Evolutionary conservation across 2,329 filamentous ascomycete genomes (phyloP), one percentile per base, ranked within the genome.

Genomic region (Delphinella strobiligena): DNA sequence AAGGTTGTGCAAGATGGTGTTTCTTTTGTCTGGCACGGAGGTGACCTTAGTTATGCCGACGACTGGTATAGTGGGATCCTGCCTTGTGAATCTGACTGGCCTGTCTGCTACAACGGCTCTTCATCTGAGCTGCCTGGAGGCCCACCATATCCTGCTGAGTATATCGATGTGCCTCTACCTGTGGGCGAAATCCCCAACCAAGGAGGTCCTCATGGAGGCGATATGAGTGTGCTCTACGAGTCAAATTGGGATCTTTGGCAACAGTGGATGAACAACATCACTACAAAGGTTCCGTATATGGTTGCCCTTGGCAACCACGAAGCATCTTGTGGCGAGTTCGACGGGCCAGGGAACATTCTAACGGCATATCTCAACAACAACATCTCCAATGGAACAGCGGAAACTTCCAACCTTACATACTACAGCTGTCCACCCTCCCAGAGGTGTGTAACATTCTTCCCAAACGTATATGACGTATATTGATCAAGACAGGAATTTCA

Each of bases 171-270:
- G n/a, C 66, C 67, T 17, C 51, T 71, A 1, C 67, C 67, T 2
- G 54, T 47, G 4, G 67, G 66, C 15, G 66, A 69, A 45, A 48
- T 59, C 1, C 41, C 67, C 11, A 61, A 63, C 49, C 65, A 70
- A 47, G 67, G 67, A 37, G 53, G 64, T 19, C 63, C 67, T 8
- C 52, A 55, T 3, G 67, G 67, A 37, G 67, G 67, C 38, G 67
- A 71, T 42, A 66, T 68, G 59, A 66, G 56, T 36, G 61, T 64
- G 0, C 45, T 71, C 11, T 71, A 71, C 50, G 67, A 71, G 51
- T 63, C 60, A 17, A 71, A 70, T 47, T 69, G 65, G 65, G 66
- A 70, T 50, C 54, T 69, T 4, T 70, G 67, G 66, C 67, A 70
- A 49, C 63, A 70, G 49, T 69, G 66, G 64, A 56, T 68, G 46